Evolutionary conservation across 2,329 filamentous ascomycete genomes (phyloP), one percentile per base, ranked within the genome.

Genomic region (Penicillium vulpinum): DNA sequence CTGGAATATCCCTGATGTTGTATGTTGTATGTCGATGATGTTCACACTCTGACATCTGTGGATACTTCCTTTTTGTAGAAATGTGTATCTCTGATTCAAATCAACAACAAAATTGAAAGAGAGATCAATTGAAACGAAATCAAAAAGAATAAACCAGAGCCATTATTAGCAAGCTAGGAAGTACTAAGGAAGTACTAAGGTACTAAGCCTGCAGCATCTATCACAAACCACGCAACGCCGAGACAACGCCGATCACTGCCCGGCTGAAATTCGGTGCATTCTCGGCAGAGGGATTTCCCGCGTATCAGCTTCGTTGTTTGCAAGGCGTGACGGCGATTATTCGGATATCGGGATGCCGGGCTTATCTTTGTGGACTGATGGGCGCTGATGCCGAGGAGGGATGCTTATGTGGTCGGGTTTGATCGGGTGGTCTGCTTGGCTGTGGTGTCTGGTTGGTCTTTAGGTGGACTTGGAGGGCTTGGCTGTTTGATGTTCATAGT

Each of bases 221-320:
- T 55, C 36, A n/a, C 36, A 36, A 43, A 43, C 1, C 46, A 29
- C 52, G 44, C 44, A 49, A 33, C 5, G 15, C 57, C 60, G 57
- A 62, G 49, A 29, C 38, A 56, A 26, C 5, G n/a, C 62, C 62
- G 62, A 47, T 2, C 38, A 54, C 33, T 48, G 36, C 47, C 47
- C 62, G 62, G 61, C 16, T 21, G 33, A 57, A 59, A 31, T 33
- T 64, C 62, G 62, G 62, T 29, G 4, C 10, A 35, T 11, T 18
- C 33, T 61, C 58, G 60, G 60, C 4, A 33, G 16, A 21, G 38
- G 47, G 13, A 16, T 21, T 28, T 3, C 9, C 2, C 16, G 6
- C 45, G 29, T 41, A 51, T 55, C 52, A 55, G 46, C 22, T 13
- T 50, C 21, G n/a, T 35, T 9, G 8, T 2, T 0, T 3, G 18